Base-by-base conservation (phyloP, 2,329 filamentous ascomycete species). In the Botrytis fragariae region DNA sequence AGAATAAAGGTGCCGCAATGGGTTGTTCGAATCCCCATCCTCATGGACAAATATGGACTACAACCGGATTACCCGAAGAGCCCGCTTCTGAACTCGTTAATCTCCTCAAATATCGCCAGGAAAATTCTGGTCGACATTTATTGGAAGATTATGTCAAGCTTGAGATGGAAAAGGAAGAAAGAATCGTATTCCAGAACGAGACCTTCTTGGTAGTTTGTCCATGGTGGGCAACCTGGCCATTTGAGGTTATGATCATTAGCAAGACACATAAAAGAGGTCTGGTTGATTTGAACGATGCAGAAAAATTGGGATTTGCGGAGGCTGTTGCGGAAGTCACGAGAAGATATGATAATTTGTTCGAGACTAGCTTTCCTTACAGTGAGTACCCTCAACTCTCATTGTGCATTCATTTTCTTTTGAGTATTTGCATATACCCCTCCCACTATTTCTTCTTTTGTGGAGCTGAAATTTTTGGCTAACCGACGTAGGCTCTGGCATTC, bases 161-260 rank as follows among this genome's bases (percentile, higher is more conserved):
- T 5, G 96, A 99, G 82, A 85, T 91, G 71, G 87, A 91, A 78
- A 97, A 97, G 84, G 84, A 90, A 77, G 94, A 97, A 83, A 90
- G 96, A 18, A 88, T 97, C 14, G 92, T 99, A 0, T 97, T 93
- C 81, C 91, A 97, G 82, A 99, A 99, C 81, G 88, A 88, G 18
- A 86, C 86, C 0, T 99, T 98, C 82, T 84, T 97, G 60, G 91
- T 95, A 0, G 89, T 98, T 25, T 97, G 95, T 79, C 96, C 96
- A 0, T 99, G 96, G 94, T 99, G 96, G 96, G 96, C 94, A 0
- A 88, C 94, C 29, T 99, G 96, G 96, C 96, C 96, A 0, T 99
- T 98, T 75, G 96, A 99, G 85, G 92, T 95, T 64, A 92, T 99
- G 86, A 88, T 99, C 74, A 86, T 98, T 44, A 90, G 93, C 75